Percentiles rank a stretch among this genome's conserved stretches.
phyloP scores from a whole-genome alignment of 2,329 filamentous ascomycete genomes.

The Apiospora kogelbergensis region DNA sequence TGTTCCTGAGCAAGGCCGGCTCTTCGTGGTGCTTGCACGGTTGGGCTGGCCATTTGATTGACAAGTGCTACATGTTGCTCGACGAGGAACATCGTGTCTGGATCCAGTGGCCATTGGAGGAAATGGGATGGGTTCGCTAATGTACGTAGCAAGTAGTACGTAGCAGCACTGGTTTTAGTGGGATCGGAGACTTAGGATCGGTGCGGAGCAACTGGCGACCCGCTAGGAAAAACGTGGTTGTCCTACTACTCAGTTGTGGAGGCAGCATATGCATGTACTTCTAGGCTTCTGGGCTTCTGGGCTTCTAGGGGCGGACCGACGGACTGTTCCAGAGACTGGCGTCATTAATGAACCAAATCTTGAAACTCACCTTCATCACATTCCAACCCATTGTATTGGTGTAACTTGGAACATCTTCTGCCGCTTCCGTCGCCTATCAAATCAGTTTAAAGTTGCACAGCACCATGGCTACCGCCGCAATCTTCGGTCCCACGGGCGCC shows the following conservation, averaged over 20 bases:
- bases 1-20: constrained; percentile 15
- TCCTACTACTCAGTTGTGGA: background rate
- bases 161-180: too few species aligned
- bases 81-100: constrained; percentile 20
- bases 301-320: too few species aligned
- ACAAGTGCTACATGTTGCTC: constrained; percentile 14
- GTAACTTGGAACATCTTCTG: background rate
- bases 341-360: background rate
- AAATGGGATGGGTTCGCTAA: constrained; percentile 25
- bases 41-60: constrained; percentile 20
- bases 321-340: background rate
- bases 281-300: too few species aligned
- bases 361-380: background rate
- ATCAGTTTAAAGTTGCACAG: background rate
- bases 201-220: background rate
- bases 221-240: background rate
- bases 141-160: too few species aligned
- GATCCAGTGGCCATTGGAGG: constrained; percentile 20
- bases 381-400: background rate
- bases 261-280: background rate
- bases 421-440: background rate
- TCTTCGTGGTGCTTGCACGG: constrained; percentile 20
- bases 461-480: constrained; percentile 47
- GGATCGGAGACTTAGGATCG: background rate
- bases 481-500: constrained; percentile 67